Evolutionary conservation across 1,139 yeast genomes (phyloP), one percentile per base, ranked within the genome.

Genomic region (Saccharomyces hybrid): DNA sequence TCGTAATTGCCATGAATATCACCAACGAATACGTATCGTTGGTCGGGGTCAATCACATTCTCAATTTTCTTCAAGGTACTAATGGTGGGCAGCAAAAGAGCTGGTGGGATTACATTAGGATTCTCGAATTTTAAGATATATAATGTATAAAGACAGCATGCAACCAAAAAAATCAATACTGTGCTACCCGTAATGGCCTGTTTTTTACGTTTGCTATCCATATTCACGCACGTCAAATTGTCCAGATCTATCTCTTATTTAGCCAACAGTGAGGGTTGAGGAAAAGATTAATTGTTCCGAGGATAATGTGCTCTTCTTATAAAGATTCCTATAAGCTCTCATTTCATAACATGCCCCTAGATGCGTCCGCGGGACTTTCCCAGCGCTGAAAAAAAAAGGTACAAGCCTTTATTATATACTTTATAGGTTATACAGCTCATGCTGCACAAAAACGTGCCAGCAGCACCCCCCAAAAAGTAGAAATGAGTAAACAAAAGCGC

Each of bases 1-100:
- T 73, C 71, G 60, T 76, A 81, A 63, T 85, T 84, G 2, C 97
- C 98, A 70, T 91, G 98, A 27, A 91, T 81, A 69, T 91, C 98
- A 3, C 98, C 98, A 34, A 91, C 76, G 55, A 90, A 67, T 14
- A 91, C 44, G 3, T 47, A 51, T 16, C 29, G 19, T 4, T 38
- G 47, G 9, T 53, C 51, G 9, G 24, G 32, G 5, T 49, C 47
- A 19, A 41, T 26, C 12, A 29, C 48, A 6, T 31, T n/a, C n/a
- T 49, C 44, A 26, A 55, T 48, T 31, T 50, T 48, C n/a, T 56
- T 53, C 78, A 2, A 65, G 65, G 34, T 68, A 70, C 49, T 77
- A 76, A n/a, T 50, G 41, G 32, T 54, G 42, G 59, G 59, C 27
- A 56, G 19, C 19, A 38, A 38, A 19, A 24, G 19, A 38, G 9